These are phyloP conservation scores for Uronychia binucleata DNA, from an alignment of 73 alveolate genomes.

Conservation along the genomic window DNA sequence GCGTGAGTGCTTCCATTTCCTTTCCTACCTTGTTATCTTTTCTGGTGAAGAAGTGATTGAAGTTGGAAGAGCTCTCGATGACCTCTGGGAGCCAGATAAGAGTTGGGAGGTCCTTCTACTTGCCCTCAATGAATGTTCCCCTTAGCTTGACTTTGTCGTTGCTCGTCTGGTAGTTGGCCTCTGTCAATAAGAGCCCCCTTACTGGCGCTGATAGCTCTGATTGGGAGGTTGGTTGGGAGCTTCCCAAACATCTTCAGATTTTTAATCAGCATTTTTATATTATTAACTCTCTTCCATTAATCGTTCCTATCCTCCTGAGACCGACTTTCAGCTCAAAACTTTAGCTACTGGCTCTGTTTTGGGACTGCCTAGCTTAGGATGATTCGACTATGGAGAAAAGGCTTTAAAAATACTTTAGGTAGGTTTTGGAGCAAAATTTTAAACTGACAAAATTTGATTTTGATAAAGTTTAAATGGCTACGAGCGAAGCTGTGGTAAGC, in stretches of 20 bases:
- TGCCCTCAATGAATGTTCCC: conserved; percentile 77
- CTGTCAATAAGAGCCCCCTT: too few relatives aligned
- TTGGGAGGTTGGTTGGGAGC: background rate
- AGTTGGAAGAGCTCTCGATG: conserved; percentile 75
- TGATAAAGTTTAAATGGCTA: background rate
- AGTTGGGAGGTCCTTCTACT: conserved; percentile 74
- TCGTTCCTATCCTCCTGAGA: too few relatives aligned
- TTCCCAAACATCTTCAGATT: background rate
- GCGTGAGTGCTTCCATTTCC: too few relatives aligned
- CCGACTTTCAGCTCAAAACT: too few relatives aligned
- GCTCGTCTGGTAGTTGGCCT: conserved; percentile 46
- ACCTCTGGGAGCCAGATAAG: conserved; percentile 78
- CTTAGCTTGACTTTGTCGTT: conserved; percentile 68
- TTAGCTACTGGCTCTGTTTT: too few relatives aligned
- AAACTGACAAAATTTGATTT: background rate
- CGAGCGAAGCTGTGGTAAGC: background rate
- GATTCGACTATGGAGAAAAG: too few relatives aligned
- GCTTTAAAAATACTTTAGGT: too few relatives aligned
- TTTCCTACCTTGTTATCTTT: conserved; percentile 59
- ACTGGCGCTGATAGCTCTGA: conserved; percentile 41
- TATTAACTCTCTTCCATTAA: too few relatives aligned
- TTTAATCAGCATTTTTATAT: too few relatives aligned
- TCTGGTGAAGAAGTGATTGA: conserved; percentile 75
- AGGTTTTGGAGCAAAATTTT: too few relatives aligned
- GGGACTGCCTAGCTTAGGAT: too few relatives aligned